These are phyloP conservation scores for Rhodotorula sp. DNA, from an alignment of 1,284 basidiomycete genomes.

Conservation along the genomic window DNA sequence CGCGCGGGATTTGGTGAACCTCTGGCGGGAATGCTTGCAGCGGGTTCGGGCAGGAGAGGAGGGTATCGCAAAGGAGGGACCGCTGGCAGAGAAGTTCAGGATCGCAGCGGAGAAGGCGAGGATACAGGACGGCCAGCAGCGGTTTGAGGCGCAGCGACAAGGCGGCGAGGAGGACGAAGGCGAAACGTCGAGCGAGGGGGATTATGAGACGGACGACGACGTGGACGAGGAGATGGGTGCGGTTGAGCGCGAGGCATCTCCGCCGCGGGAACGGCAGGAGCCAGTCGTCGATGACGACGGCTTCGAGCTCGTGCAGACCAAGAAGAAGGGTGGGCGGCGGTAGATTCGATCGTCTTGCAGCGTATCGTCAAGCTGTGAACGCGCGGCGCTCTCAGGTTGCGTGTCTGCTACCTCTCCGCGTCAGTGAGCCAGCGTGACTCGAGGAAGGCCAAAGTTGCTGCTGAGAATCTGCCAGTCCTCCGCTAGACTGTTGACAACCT, in stretches of 20 bases:
- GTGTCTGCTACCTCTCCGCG: too few species aligned
- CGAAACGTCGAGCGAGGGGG: conserved; percentile 28
- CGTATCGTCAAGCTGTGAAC: too few species aligned
- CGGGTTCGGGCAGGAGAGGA: neutral
- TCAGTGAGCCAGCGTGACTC: too few species aligned
- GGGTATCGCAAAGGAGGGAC: conserved; percentile 43
- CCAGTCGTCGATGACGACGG: conserved; percentile 81
- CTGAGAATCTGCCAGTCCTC: too few species aligned
- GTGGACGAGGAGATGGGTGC: conserved; percentile 52
- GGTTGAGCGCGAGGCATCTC: conserved; percentile 45
- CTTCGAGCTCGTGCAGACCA: conserved; percentile 68
- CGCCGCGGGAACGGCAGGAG: conserved; percentile 53
- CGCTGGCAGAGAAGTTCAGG: conserved; percentile 59
- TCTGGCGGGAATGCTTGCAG: conserved; percentile 37
- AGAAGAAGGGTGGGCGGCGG: conserved; percentile 51
- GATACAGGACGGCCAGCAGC: conserved; percentile 55
- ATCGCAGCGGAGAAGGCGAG: conserved; percentile 59
- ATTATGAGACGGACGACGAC: conserved; percentile 16
- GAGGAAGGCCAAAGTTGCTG: too few species aligned
- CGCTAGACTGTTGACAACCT: too few species aligned
- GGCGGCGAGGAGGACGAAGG: conserved; percentile 14
- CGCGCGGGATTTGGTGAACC: conserved; percentile 56
- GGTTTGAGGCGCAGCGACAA: conserved; percentile 46
- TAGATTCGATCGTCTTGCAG: neutral
- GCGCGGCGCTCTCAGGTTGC: too few species aligned